These are phyloP conservation scores for Abrus precatorius DNA, from an alignment of 306 rosid genomes.

Conservation along the genomic window DNA sequence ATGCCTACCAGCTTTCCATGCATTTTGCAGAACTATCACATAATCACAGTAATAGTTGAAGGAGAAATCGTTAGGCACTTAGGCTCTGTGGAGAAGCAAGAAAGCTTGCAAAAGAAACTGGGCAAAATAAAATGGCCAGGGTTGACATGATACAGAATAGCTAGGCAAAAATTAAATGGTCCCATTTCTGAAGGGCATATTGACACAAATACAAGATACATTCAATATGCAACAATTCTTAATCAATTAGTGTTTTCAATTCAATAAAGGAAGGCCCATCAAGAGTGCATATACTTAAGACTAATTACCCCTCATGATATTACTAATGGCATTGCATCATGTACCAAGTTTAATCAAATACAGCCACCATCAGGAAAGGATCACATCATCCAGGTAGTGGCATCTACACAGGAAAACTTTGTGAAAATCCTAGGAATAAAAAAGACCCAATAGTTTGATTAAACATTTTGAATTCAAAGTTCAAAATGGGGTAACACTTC, in stretches of 20 bases:
- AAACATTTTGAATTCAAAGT: constrained; percentile 45
- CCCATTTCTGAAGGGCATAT: constrained; percentile 1
- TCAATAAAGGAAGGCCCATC: background rate
- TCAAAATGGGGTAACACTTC: constrained; percentile 94
- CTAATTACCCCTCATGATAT: background rate
- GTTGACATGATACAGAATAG: background rate
- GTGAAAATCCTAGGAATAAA: constrained; percentile 36
- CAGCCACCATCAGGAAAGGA: constrained; percentile 21
- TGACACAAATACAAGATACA: constrained; percentile 1
- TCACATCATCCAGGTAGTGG: constrained; percentile 10
- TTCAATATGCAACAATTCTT: constrained; percentile 12
- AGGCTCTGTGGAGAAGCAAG: background rate
- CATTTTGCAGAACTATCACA: constrained; percentile 73
- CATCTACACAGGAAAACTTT: constrained; percentile 12
- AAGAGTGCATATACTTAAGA: constrained; percentile 16
- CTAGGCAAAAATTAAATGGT: background rate
- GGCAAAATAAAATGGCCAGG: background rate
- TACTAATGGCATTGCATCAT: background rate
- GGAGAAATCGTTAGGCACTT: constrained; percentile 17
- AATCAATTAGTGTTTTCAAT: constrained; percentile 12
- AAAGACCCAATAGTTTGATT: constrained; percentile 45
- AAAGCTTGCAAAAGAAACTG: constrained; percentile 7
- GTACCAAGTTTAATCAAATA: background rate
- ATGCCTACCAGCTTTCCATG: constrained; percentile 80
- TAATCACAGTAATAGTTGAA: constrained; percentile 19